Evolutionary conservation across 2,329 filamentous ascomycete genomes (phyloP).

Genomic region (Rhinocladiella mackenziei): DNA sequence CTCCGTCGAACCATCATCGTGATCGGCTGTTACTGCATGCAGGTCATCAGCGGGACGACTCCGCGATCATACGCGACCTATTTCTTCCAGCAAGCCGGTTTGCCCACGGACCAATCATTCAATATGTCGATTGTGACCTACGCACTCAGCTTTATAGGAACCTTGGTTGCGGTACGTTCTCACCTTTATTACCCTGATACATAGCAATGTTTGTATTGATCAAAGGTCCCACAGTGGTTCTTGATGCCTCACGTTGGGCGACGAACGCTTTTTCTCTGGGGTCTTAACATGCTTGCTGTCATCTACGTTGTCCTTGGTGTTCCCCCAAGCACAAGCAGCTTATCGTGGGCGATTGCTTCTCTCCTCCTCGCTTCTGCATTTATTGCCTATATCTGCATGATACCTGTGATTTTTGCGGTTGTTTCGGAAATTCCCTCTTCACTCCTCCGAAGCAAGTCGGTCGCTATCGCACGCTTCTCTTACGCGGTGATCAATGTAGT

Average conservation of each 20-base stretch:
- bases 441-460: conserved; percentile 53
- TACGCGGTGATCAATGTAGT: conserved; percentile 51
- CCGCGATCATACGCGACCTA: conserved; percentile 46
- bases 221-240: conserved; percentile 25
- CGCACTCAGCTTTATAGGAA: conserved; percentile 31
- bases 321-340: conserved; percentile 20
- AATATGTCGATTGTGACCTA: conserved; percentile 36
- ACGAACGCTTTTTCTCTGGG: conserved; percentile 36
- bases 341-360: conserved; percentile 38
- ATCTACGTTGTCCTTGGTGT: conserved; percentile 31
- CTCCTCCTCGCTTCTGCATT: conserved; percentile 53
- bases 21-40: conserved; percentile 33
- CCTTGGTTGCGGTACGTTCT: conserved; percentile 25
- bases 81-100: conserved; percentile 42
- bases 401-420: conserved; percentile 52
- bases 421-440: conserved; percentile 53
- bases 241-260: conserved; percentile 33
- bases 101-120: conserved; percentile 36
- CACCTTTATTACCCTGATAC: neutral
- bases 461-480: conserved; percentile 49
- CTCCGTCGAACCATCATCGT: conserved; percentile 40
- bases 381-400: conserved; percentile 52
- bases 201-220: neutral
- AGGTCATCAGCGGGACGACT: conserved; percentile 32
- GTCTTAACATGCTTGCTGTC: conserved; percentile 53